Percentiles rank a stretch among this genome's conserved stretches.
Evolutionary conservation across 2,329 filamentous ascomycete species (phyloP).

Genomic region (Monilinia laxa): DNA sequence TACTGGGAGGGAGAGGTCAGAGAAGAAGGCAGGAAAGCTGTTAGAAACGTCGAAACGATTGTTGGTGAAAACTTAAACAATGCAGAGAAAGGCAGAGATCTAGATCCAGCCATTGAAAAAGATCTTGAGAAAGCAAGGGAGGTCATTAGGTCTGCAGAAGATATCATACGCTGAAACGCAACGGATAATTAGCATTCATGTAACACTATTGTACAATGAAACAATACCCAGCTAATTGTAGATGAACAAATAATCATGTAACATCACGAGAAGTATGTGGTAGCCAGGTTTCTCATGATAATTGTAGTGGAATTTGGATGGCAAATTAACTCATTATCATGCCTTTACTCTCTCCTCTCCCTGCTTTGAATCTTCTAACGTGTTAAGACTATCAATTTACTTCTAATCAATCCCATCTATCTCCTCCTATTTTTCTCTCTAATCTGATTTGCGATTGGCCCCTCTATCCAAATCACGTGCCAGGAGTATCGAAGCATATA

Average conservation of each 20-base stretch:
- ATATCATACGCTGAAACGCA: constrained; percentile 17
- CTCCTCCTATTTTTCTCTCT: too few relatives aligned
- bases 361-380: too few relatives aligned
- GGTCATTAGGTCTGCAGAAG: constrained; percentile 19
- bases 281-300: neutral
- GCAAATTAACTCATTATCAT: neutral
- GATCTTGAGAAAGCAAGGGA: constrained; percentile 18
- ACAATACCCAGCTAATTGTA: constrained; percentile 13
- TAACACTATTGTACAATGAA: constrained; percentile 22
- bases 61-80: constrained; percentile 41
- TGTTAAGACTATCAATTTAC: too few relatives aligned
- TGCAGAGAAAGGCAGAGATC: constrained; percentile 15
- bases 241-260: constrained; percentile 13
- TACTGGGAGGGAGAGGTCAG: constrained; percentile 68
- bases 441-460: neutral
- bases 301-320: neutral
- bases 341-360: neutral
- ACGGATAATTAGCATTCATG: constrained; percentile 20
- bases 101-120: constrained; percentile 14
- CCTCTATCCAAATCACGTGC: neutral
- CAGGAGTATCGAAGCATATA: fast-evolving
- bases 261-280: neutral
- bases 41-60: constrained; percentile 55
- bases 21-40: constrained; percentile 63
- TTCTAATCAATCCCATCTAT: neutral